Conservation (phyloP, 164 flowering plant genomes). For the Stephania japonica region DNA sequence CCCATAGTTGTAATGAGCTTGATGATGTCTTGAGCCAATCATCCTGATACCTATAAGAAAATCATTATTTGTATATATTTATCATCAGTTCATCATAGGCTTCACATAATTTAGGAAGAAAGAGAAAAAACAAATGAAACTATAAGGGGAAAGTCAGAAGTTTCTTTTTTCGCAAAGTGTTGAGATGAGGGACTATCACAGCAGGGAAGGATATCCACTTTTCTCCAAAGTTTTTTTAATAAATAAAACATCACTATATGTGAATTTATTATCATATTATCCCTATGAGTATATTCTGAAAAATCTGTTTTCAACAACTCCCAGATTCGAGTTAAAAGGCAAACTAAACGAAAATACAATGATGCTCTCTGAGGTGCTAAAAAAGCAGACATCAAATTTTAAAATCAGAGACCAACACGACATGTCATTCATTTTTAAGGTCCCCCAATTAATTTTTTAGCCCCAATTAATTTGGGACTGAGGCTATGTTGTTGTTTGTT, state of each 20-base stretch:
- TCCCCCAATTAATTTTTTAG: too few species aligned
- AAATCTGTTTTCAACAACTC: background rate
- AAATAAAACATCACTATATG: background rate
- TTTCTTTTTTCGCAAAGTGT: background rate
- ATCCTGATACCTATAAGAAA: constrained; percentile 82
- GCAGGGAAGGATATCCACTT: background rate
- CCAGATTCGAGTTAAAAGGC: background rate
- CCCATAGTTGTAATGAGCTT: constrained; percentile 79
- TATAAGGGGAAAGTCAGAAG: background rate
- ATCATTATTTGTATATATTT: constrained; percentile 3
- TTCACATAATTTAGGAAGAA: background rate
- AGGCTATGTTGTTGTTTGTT: too few species aligned
- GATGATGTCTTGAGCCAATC: constrained; percentile 98
- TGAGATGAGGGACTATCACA: background rate
- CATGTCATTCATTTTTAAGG: too few species aligned
- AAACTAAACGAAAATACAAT: too few species aligned
- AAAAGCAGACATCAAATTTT: background rate
- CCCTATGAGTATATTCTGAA: background rate
- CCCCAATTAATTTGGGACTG: too few species aligned
- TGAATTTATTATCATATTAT: background rate
- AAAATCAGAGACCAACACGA: background rate
- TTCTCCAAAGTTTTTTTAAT: background rate
- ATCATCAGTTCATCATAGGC: background rate
- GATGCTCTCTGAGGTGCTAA: background rate
- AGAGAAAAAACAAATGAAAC: background rate